phyloP scores from a whole-genome alignment of 768 basidiomycete species.

The Mycena capillaripes region DNA sequence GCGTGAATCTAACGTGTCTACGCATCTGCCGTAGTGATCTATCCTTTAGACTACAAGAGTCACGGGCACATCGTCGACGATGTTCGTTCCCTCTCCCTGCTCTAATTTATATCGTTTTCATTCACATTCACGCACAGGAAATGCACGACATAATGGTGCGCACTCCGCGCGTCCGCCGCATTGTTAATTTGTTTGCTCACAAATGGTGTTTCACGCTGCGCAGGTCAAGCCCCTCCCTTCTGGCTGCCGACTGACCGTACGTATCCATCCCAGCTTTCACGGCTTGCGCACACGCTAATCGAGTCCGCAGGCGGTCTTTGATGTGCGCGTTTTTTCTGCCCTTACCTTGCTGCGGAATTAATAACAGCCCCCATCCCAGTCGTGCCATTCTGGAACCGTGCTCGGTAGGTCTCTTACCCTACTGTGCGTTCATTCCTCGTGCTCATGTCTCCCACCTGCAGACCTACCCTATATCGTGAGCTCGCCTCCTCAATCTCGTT shows the following conservation, averaged over 20 bases:
- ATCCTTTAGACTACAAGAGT: constrained; percentile 87
- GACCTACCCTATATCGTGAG: constrained; percentile 67
- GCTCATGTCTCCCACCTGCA: constrained; percentile 30
- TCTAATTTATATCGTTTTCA: neutral
- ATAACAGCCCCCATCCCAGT: constrained; percentile 43
- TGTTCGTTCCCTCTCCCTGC: constrained; percentile 42
- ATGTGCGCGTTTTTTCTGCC: constrained; percentile 50
- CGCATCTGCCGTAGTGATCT: constrained; percentile 87
- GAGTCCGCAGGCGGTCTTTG: constrained; percentile 60
- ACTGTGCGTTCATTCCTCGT: neutral
- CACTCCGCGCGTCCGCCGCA: neutral
- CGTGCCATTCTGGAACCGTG: constrained; percentile 69
- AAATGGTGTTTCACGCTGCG: neutral
- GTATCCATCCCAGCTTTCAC: constrained; percentile 29
- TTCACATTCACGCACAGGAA: constrained; percentile 47
- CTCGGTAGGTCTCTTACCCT: constrained; percentile 53
- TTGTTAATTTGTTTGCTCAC: neutral
- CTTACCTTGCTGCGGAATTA: neutral
- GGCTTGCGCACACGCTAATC: neutral
- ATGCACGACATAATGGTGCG: constrained; percentile 65
- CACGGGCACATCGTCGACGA: constrained; percentile 84
- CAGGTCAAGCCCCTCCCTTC: constrained; percentile 61
- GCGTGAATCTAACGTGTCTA: too few relatives aligned
- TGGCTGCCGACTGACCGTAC: constrained; percentile 67
- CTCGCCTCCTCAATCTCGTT: neutral